Base-by-base conservation (phyloP, 2,329 filamentous ascomycete genomes). In the Didymella sp. region DNA sequence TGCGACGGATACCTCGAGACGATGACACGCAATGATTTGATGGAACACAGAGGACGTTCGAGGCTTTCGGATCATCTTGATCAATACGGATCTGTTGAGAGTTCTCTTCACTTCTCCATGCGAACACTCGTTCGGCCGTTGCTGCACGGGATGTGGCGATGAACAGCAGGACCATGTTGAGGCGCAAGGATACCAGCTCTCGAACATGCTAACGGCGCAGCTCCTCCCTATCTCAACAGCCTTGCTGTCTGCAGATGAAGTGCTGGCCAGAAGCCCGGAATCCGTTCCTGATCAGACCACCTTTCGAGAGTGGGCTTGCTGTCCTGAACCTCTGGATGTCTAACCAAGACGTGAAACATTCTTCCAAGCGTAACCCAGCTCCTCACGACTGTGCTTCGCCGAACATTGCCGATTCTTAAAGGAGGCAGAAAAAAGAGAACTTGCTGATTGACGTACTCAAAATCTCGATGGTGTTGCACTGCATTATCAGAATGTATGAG, bases 401-500 rank as follows among this genome's bases (percentile, higher is more conserved):
- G 11, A 46, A 19, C 1, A 9, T 27, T 24, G 28, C 47, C 31
- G 38, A 25, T 12, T 13, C 30, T 11, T 8, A 43, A 15, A n/a
- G 11, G n/a, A 24, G 21, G 15, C 21, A 35, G 24, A 30, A 15
- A 15, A 35, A 12, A 15, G 17, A 22, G 17, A 22, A 12, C 22
- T 42, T 19, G 15, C 31, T 25, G 6, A 24, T 7, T 7, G 13
- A 38, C 15, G 25, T 33, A 43, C 19, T 17, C 13, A 27, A 7
- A 11, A 44, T 30, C 24, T 44, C 40, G 30, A 51, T 51, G 46
- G 12, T 27, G 48, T 57, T 40, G 48, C 54, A 57, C 48, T 15
- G 48, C 48, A 57, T 52, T 21, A 52, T 42, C 24, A 52, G 43
- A 57, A 57, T 57, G 47, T 42, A 35, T 51, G 43, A 52, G 37